These are phyloP conservation scores for Rhodotorula taiwanensis DNA, from an alignment of 768 basidiomycete species.

Conservation along the genomic window DNA sequence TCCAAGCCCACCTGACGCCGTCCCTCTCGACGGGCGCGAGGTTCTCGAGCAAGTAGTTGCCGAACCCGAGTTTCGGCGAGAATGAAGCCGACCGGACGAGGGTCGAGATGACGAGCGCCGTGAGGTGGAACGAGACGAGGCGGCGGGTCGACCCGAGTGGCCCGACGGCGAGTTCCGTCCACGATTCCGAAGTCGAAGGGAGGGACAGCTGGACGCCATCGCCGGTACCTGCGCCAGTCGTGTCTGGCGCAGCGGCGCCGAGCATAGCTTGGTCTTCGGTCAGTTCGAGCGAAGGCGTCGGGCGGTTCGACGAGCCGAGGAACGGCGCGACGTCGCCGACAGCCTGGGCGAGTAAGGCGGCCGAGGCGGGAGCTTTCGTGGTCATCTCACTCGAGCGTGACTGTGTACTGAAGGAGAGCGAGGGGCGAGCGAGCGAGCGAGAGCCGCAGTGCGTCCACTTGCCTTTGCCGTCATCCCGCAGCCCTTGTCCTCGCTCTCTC, in stretches of 20 bases:
- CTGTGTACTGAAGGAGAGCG: not conserved
- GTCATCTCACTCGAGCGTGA: not conserved
- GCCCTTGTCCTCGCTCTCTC: no score
- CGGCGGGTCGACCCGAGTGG: slow-evolving; percentile 3
- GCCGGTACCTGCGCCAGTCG: not conserved
- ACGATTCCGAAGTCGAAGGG: not conserved
- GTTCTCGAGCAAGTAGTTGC: slow-evolving; percentile 23
- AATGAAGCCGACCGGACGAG: slow-evolving; percentile 12
- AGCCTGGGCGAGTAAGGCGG: slow-evolving; percentile 2
- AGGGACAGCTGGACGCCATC: not conserved
- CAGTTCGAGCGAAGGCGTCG: not conserved
- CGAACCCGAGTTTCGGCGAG: slow-evolving; percentile 12
- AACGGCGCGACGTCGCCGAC: slow-evolving; percentile 14
- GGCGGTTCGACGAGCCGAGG: not conserved
- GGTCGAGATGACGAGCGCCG: slow-evolving; percentile 10
- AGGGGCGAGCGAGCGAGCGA: not conserved
- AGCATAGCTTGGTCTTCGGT: not conserved
- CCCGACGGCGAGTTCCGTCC: slow-evolving; percentile 3
- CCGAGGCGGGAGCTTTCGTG: not conserved
- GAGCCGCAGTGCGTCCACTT: not conserved
- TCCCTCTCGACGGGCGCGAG: slow-evolving; percentile 31
- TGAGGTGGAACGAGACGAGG: slow-evolving; percentile 3
- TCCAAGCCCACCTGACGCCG: slow-evolving; percentile 17
- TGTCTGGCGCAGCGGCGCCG: not conserved
- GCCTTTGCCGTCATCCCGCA: no score